phyloP scores from a whole-genome alignment of 2,329 filamentous ascomycete genomes.

The Penicillium sp. region DNA sequence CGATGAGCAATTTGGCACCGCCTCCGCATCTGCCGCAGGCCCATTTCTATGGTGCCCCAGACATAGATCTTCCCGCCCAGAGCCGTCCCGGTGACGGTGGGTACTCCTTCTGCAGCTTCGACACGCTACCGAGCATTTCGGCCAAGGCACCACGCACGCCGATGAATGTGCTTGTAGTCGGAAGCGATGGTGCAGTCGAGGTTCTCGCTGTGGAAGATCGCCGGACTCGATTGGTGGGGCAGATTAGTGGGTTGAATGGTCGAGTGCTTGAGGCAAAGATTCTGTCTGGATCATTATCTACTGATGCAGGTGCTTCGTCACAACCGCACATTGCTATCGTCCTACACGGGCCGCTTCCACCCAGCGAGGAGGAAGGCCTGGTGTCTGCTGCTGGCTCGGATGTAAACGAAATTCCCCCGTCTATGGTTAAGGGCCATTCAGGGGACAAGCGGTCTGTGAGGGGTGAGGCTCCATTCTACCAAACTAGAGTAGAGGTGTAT shows the following conservation, averaged over 20 bases:
- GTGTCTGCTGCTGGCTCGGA: constrained; percentile 42
- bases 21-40: constrained; percentile 74
- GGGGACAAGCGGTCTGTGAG: constrained; percentile 30
- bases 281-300: constrained; percentile 66
- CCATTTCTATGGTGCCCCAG: constrained; percentile 75
- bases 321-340: constrained; percentile 79
- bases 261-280: constrained; percentile 82
- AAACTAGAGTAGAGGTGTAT: constrained; percentile 87
- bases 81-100: constrained; percentile 50
- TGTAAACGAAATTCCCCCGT: constrained; percentile 39
- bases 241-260: constrained; percentile 76
- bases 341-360: constrained; percentile 73
- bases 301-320: constrained; percentile 57
- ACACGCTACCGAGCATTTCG: constrained; percentile 61
- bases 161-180: constrained; percentile 73
- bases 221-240: constrained; percentile 69
- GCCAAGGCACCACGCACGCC: constrained; percentile 44
- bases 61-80: constrained; percentile 61
- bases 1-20: constrained; percentile 50
- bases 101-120: constrained; percentile 81
- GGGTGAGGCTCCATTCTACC: constrained; percentile 57
- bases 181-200: constrained; percentile 78
- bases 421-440: constrained; percentile 27
- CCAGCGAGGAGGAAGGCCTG: constrained; percentile 46
- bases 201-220: constrained; percentile 74